A percentile compares a stretch with the other conserved stretches of the same genome.
Conservation (phyloP, 768 basidiomycete genomes). For the Auriscalpium orientale region DNA sequence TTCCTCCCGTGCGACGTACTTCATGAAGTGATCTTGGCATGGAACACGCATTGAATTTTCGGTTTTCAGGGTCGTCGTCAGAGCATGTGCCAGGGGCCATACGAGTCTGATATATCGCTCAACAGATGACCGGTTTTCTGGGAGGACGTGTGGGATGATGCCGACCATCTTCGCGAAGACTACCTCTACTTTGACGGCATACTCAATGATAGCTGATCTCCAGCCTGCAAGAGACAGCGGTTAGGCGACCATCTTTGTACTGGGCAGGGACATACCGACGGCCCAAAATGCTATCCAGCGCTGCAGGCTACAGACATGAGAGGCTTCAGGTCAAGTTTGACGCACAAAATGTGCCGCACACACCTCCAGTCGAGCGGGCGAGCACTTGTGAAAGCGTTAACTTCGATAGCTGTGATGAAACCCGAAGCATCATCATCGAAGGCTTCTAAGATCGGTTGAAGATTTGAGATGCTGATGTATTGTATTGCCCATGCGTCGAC, state of each 20-base stretch:
- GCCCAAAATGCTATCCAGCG: constrained; percentile 25
- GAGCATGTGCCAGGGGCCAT: not conserved
- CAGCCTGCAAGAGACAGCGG: not conserved
- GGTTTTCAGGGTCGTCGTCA: not conserved
- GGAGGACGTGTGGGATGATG: not conserved
- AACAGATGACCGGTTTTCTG: not conserved
- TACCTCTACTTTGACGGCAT: not conserved
- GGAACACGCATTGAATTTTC: not conserved
- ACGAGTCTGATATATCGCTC: not conserved
- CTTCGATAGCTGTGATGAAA: constrained; percentile 21
- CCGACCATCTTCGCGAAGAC: not conserved
- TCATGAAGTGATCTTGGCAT: constrained; percentile 7
- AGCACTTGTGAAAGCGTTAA: constrained; percentile 21
- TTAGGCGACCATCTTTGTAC: not conserved
- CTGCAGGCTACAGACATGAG: constrained; percentile 6
- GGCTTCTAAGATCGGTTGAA: constrained; percentile 20
- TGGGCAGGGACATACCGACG: not conserved
- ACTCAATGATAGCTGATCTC: not conserved
- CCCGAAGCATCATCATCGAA: constrained; percentile 26
- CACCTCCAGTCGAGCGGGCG: constrained; percentile 19
- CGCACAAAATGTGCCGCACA: not conserved
- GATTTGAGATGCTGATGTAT: constrained; percentile 9
- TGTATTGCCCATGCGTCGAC: constrained; percentile 21
- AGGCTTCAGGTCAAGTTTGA: not conserved
- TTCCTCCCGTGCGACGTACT: constrained; percentile 17